Base-by-base conservation (phyloP, 1,284 basidiomycete genomes). In the Ustilago curta region DNA sequence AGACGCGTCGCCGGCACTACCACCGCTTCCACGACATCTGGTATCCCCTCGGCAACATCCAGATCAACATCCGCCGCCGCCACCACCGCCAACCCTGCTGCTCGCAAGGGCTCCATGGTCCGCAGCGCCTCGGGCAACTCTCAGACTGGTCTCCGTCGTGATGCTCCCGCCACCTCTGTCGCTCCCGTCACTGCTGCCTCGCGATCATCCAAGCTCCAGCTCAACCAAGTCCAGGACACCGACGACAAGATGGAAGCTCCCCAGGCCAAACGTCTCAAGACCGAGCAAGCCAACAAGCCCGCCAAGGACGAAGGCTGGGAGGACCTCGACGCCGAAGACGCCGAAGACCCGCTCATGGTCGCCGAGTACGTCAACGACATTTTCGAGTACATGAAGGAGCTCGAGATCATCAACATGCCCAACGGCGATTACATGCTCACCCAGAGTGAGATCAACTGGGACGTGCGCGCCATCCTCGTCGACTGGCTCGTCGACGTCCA, bases 401-500 rank as follows among this genome's bases (percentile, higher is more conserved):
- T 89, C 63, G 89, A 90, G 86, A 88, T 89, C 70, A 77, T 78
- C 67, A 78, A 80, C 68, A 80, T 84, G 79, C 82, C 83, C 51
- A 82, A 76, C 60, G 75, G 76, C 35, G 73, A 80, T 50, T 84
- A 84, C 73, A 84, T 84, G 76, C 56, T 64, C 19, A 62, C 71
- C 54, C 83, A 84, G 60, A 68, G 73, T 14, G 83, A 84, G 51
- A 69, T 84, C 73, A 79, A 77, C 71, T 84, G 83, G 83, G 67
- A 79, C 29, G 59, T 81, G 25, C 93, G 95, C 23, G 92, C 92
- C 18, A 93, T 97, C 75, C 90, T 99, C 35, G 92, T 92, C 70
- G 96, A 99, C 88, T 98, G 96, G 97, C 89, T 99, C 66, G 91
- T 99, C 76, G 95, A 98, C 87, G 92, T 97, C 23, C 96, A 99